phyloP scores from a whole-genome alignment of 1,284 basidiomycete genomes.

The Afroboletus lepidellus region DNA sequence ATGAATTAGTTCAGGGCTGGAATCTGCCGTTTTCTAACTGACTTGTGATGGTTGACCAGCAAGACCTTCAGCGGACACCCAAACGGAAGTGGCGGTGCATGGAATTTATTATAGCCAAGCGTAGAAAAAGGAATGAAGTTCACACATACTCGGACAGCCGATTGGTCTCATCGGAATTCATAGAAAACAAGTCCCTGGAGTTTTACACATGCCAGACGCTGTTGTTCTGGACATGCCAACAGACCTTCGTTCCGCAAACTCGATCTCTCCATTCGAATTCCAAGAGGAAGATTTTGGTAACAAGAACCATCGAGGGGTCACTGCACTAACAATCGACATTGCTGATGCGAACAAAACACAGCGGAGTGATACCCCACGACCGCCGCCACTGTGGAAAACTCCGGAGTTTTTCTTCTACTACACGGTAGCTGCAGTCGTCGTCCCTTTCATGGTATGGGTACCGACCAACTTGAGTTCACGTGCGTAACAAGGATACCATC shows the following conservation, averaged over 20 bases:
- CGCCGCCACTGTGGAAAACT: constrained; percentile 71
- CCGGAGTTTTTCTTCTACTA: constrained; percentile 84
- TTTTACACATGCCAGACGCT: constrained; percentile 25
- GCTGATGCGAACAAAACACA: constrained; percentile 38
- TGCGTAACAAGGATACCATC: constrained; percentile 40
- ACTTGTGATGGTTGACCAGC: constrained; percentile 20
- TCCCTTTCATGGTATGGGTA: constrained; percentile 81
- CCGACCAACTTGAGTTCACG: constrained; percentile 76
- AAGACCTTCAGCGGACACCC: background rate
- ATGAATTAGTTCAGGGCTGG: constrained; percentile 22
- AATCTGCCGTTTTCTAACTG: constrained; percentile 19
- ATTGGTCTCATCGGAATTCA: too few species aligned
- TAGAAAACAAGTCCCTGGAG: background rate
- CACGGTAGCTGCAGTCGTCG: constrained; percentile 55
- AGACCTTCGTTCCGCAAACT: constrained; percentile 22
- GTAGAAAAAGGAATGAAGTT: constrained; percentile 14
- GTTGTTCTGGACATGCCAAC: constrained; percentile 34
- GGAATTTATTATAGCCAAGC: background rate
- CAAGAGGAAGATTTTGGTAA: constrained; percentile 7
- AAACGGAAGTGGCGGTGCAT: constrained; percentile 21
- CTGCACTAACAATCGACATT: constrained; percentile 48
- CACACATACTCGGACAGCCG: constrained; percentile 6
- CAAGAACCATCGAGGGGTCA: constrained; percentile 33
- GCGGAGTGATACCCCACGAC: constrained; percentile 24
- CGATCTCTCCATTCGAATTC: constrained; percentile 15